phyloP scores from a whole-genome alignment of 2,329 filamentous ascomycete genomes.

The Neonectria ditissima region DNA sequence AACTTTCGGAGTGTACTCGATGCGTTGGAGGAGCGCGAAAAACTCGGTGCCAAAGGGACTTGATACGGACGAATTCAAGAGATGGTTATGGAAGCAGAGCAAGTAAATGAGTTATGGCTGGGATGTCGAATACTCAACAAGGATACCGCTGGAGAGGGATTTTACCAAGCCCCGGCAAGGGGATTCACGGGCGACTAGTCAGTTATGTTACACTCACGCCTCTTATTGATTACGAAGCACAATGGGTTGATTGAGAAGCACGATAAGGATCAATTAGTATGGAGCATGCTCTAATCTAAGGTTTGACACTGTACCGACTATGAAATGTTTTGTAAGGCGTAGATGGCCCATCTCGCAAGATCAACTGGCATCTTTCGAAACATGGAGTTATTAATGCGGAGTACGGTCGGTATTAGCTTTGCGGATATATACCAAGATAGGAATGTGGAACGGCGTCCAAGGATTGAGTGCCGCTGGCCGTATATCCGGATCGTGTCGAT shows the following conservation, averaged over 20 bases:
- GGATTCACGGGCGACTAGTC: too few relatives aligned
- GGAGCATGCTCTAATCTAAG: too few relatives aligned
- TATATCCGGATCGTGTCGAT: slow-evolving; percentile 1
- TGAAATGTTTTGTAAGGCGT: too few relatives aligned
- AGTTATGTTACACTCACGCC: too few relatives aligned
- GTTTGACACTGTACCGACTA: too few relatives aligned
- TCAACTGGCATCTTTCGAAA: not conserved
- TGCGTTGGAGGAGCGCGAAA: not conserved
- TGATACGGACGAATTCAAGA: not conserved
- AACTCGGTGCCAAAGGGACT: not conserved
- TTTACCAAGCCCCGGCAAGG: too few relatives aligned
- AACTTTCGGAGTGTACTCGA: not conserved
- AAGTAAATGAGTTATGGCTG: not conserved
- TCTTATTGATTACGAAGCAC: too few relatives aligned
- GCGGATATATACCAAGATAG: not conserved
- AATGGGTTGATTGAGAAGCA: not conserved
- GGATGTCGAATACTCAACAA: not conserved
- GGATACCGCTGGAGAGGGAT: too few relatives aligned
- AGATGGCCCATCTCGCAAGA: too few relatives aligned
- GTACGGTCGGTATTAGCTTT: not conserved
- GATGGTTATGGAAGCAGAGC: not conserved
- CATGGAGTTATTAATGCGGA: not conserved
- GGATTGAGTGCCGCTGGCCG: not conserved
- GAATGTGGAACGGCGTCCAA: not conserved
- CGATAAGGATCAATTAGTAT: not conserved